These are phyloP conservation scores for Escovopsis sp. DNA, from an alignment of 2,329 filamentous ascomycete genomes.

Conservation along the genomic window DNA sequence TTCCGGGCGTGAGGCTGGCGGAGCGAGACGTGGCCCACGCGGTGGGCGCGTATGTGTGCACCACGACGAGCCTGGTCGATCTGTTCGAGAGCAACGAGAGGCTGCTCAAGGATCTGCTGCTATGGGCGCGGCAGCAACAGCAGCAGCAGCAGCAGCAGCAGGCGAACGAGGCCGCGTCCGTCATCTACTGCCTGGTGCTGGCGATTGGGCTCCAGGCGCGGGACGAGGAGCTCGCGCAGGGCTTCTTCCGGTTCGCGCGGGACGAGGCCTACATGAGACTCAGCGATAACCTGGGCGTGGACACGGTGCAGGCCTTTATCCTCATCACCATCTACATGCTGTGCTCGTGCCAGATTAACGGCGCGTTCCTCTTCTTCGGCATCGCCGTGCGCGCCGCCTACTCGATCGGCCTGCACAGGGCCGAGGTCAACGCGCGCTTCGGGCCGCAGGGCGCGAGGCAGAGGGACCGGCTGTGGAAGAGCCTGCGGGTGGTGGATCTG, in stretches of 20 bases:
- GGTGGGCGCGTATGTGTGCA: conserved; percentile 22
- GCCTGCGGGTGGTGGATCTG: conserved; percentile 34
- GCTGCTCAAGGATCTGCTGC: conserved; percentile 24
- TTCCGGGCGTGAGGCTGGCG: conserved; percentile 14
- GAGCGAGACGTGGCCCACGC: conserved; percentile 12
- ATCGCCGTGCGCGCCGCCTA: conserved; percentile 38
- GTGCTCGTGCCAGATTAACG: conserved; percentile 39
- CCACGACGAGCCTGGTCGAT: conserved; percentile 32
- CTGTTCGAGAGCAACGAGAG: conserved; percentile 28
- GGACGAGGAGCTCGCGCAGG: conserved; percentile 26
- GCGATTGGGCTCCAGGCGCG: conserved; percentile 32
- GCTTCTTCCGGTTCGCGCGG: conserved; percentile 36
- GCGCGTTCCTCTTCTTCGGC: conserved; percentile 39
- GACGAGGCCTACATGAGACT: conserved; percentile 29
- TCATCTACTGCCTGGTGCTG: conserved; percentile 34
- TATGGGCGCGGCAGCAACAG: conserved; percentile 24
- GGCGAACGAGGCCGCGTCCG: conserved; percentile 23
- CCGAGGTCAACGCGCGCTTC: conserved; percentile 38
- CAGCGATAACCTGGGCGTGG: conserved; percentile 31
- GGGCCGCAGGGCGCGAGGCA: conserved; percentile 27
- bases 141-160: conserved; percentile 12
- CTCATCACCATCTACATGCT: conserved; percentile 40
- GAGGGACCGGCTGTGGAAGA: conserved; percentile 39
- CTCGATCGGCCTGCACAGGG: conserved; percentile 37
- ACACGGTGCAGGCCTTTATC: conserved; percentile 34